These are phyloP conservation scores for Dysphania ambrosioides DNA, from an alignment of 148 eudicot species.

Conservation along the genomic window DNA sequence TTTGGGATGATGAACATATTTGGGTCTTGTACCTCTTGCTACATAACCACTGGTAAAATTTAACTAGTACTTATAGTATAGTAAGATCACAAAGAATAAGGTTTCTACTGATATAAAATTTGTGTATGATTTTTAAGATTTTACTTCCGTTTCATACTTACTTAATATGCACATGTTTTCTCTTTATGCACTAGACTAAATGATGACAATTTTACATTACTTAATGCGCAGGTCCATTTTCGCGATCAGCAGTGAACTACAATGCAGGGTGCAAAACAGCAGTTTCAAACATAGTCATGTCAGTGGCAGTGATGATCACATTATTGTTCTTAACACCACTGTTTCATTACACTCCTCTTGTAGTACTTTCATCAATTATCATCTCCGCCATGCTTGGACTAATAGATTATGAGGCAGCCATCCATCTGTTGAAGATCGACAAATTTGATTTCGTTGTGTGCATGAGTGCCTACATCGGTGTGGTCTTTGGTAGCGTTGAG, in stretches of 20 bases:
- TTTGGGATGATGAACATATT: slow-evolving; percentile 91
- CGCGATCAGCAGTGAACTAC: slow-evolving; percentile 92
- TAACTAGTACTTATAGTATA: too few relatives aligned
- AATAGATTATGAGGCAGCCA: slow-evolving; percentile 70
- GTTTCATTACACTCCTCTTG: slow-evolving; percentile 83
- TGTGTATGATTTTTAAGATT: background rate
- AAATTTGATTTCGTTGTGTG: slow-evolving; percentile 82
- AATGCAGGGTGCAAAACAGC: slow-evolving; percentile 96
- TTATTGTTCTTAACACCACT: slow-evolving; percentile 65
- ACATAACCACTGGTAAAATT: slow-evolving; percentile 77
- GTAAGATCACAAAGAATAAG: too few relatives aligned
- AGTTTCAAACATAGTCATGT: slow-evolving; percentile 86
- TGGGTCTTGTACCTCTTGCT: slow-evolving; percentile 91
- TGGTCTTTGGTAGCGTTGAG: slow-evolving; percentile 75
- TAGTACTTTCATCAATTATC: slow-evolving; percentile 75
- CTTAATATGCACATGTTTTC: too few relatives aligned
- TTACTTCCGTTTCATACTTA: too few relatives aligned
- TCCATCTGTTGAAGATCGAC: slow-evolving; percentile 76
- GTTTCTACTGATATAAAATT: background rate
- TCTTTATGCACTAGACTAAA: too few relatives aligned
- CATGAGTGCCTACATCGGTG: slow-evolving; percentile 77
- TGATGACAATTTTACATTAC: too few relatives aligned
- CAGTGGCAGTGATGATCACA: slow-evolving; percentile 78
- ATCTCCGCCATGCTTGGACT: slow-evolving; percentile 91
- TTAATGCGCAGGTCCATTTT: slow-evolving; percentile 98